phyloP scores from a whole-genome alignment of 164 flowering plant genomes.

The Pachysandra terminalis region DNA sequence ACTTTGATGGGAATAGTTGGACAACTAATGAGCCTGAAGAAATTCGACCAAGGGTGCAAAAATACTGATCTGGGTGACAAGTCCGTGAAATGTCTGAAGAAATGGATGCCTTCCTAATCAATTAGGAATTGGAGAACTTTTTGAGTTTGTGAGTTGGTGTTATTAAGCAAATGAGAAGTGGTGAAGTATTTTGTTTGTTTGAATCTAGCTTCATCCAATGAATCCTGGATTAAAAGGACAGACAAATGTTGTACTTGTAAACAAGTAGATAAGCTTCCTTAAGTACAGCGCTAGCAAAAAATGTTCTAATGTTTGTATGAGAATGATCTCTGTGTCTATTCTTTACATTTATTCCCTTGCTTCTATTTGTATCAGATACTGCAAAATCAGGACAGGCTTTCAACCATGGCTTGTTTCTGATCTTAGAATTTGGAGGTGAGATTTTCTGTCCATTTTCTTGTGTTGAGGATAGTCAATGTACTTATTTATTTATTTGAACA shows the following conservation, averaged over 20 bases:
- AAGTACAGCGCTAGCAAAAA: no score
- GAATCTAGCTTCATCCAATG: no score
- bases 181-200: background rate
- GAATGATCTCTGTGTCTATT: background rate
- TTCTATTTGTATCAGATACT: background rate
- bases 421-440: conserved; percentile 7
- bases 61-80: background rate
- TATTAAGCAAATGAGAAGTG: background rate
- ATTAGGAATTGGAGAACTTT: background rate
- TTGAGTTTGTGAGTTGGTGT: background rate
- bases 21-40: background rate
- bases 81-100: background rate
- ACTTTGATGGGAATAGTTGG: background rate
- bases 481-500: conserved; percentile 26
- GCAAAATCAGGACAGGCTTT: background rate
- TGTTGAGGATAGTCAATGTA: conserved; percentile 22
- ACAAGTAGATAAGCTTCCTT: background rate
- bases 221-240: background rate
- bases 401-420: background rate
- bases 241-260: background rate
- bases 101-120: no score
- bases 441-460: conserved; percentile 27
- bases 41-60: background rate
- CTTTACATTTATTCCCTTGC: background rate
- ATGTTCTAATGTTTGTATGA: background rate